Base-by-base conservation (phyloP, 73 alveolate species). In the Paramecium bursaria region DNA sequence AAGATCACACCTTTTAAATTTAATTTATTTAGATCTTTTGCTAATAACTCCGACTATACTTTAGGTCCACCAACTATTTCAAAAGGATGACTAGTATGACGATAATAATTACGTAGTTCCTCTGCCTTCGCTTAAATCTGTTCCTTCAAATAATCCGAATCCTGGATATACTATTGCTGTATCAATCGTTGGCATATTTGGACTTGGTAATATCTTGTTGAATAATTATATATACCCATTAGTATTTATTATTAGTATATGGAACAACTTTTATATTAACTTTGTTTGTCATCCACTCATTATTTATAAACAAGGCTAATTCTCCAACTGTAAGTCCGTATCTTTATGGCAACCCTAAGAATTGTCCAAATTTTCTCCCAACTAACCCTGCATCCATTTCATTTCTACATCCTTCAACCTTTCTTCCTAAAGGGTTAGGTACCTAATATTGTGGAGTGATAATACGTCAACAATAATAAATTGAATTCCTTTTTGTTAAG, bases 61-160 rank as follows among this genome's bases (percentile, higher is more conserved):
- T 39, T 53, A 33, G 89, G 89, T 21, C 85, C 73, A n/a, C 89
- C 89, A 19, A 79, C 21, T 3, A 31, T 79, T 54, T 79, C 75
- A 50, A 79, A 79, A n/a, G 89, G 89, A n/a, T 75, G 73, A n/a
- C 74, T 50, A 75, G 0, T 57, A 57, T 57, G 11, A 39, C 14
- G 1, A 27, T 57, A 23, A 29, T 30, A 55, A n/a, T n/a, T 67
- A 35, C 53, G 82, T 67, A 11, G 89, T 79, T 30, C 89, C 89
- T 54, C 89, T 79, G 17, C 89, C 89, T 79, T 79, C 89, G n/a
- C 89, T 79, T 9, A 47, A 21, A 54, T 79, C 76, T n/a, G 89
- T 79, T 10, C 76, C 75, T 54, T 79, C 89, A 55, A 79, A 79
- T 3, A 79, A 50, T 22, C 89, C 89, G 21, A 73, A 53, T 3